phyloP scores from a whole-genome alignment of 306 rosid genomes.

The Lablab purpureus region DNA sequence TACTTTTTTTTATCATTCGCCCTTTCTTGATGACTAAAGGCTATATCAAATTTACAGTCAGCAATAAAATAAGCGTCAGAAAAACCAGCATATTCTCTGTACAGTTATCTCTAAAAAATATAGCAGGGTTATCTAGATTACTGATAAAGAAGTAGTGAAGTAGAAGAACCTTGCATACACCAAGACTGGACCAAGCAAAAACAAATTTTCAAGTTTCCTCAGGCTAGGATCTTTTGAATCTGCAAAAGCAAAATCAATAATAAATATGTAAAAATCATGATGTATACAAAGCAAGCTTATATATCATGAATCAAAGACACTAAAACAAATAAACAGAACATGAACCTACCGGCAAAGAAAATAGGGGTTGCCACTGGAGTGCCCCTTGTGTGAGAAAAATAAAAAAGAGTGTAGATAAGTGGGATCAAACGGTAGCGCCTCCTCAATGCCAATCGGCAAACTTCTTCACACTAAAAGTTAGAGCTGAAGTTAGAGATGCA shows the following conservation, averaged over 20 bases:
- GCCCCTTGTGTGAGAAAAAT: constrained; percentile 81
- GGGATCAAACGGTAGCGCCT: constrained; percentile 87
- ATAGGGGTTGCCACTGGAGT: constrained; percentile 80
- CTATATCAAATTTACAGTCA: constrained; percentile 27
- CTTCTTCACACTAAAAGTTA: constrained; percentile 85
- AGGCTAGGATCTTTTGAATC: constrained; percentile 79
- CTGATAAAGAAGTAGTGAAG: constrained; percentile 28
- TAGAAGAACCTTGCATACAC: constrained; percentile 80
- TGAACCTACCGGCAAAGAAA: constrained; percentile 83
- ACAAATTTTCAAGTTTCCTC: constrained; percentile 80
- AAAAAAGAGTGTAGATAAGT: constrained; percentile 86
- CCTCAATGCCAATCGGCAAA: constrained; percentile 84
- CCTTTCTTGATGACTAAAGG: constrained; percentile 12
- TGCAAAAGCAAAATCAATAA: constrained; percentile 54
- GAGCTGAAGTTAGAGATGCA: constrained; percentile 48
- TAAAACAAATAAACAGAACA: constrained; percentile 33
- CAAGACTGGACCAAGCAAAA: constrained; percentile 84
- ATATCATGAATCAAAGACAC: constrained; percentile 37
- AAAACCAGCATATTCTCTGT: constrained; percentile 34
- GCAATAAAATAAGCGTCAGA: not conserved
- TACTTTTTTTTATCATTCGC: not conserved
- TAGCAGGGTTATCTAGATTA: constrained; percentile 31
- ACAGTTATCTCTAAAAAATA: not conserved
- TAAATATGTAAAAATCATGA: not conserved
- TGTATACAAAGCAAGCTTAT: constrained; percentile 28